Evolutionary conservation across 805 yeast genomes (phyloP).

Genomic region (Yamadazyma insecticola): DNA sequence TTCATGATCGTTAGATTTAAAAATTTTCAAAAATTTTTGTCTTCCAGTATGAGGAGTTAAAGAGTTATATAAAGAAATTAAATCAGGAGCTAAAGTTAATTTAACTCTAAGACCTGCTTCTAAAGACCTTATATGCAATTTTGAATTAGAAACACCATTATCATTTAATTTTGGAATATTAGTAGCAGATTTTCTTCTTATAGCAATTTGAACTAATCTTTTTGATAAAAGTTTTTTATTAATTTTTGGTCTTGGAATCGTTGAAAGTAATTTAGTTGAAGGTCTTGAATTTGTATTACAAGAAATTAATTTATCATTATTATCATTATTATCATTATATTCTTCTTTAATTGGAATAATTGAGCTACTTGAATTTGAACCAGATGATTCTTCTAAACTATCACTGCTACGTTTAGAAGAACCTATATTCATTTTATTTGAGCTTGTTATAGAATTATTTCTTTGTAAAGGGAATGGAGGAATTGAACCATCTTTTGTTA

Average conservation of each 20-base stretch:
- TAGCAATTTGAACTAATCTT: slow-evolving; percentile 25
- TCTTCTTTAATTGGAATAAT: background rate
- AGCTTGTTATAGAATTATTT: no score
- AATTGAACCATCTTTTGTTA: no score
- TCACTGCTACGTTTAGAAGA: no score
- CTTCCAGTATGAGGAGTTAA: slow-evolving; percentile 30
- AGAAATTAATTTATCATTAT: no score
- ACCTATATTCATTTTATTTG: no score
- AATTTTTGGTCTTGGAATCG: slow-evolving; percentile 8
- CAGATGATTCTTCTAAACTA: no score
- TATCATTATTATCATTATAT: background rate
- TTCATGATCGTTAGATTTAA: slow-evolving; percentile 6
- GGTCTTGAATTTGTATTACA: background rate
- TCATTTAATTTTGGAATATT: slow-evolving; percentile 13
- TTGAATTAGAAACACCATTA: slow-evolving; percentile 13
- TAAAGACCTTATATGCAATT: slow-evolving; percentile 39
- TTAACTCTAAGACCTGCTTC: slow-evolving; percentile 50
- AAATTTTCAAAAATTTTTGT: slow-evolving; percentile 14
- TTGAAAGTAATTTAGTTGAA: slow-evolving; percentile 2
- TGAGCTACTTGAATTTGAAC: background rate
- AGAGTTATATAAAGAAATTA: slow-evolving; percentile 40
- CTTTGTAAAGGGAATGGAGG: no score
- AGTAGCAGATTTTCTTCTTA: slow-evolving; percentile 26
- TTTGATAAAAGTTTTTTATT: slow-evolving; percentile 10
- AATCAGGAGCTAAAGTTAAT: slow-evolving; percentile 42